Base-by-base conservation (phyloP, 139 green algal genomes). In the Protoeuglena noctilucae region DNA sequence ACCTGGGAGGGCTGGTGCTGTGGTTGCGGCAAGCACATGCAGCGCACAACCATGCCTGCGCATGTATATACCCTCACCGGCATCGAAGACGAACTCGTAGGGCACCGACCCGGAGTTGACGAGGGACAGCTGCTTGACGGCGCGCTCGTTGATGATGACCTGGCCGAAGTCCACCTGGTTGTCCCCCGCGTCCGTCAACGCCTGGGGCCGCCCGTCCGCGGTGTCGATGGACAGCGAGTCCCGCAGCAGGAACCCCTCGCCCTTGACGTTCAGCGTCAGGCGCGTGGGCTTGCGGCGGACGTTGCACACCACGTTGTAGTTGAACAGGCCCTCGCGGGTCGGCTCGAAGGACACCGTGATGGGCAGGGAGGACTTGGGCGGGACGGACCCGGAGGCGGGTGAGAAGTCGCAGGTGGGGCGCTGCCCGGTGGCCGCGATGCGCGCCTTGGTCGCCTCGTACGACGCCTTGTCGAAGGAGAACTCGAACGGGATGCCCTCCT, bases 131-230 rank as follows among this genome's bases (percentile, higher is more conserved):
- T 68, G 52, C 18, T 60, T 63, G 4, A 83, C 65, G 22, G 48
- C 51, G n/a, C 64, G 63, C 64, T 87, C 76, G 62, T 84, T 83
- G 31, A 87, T 67, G 18, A 87, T 59, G 22, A 89, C 78, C 68
- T 83, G 68, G 0, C 81, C 81, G 67, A 84, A 84, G 68, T 87
- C 79, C 7, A 87, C 16, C 0, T 40, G 49, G 62, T 89, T 89
- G 26, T 49, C 26, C 7, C 28, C 60, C 3, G 45, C 27, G 3
- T 67, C 53, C 24, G 65, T 62, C 40, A 86, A 62, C 40, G 68
- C 41, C 27, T 83, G 26, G 2, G 52, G 63, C 40, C 21, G 59
- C 21, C 72, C 68, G 55, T 80, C 68, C 9, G 66, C 41, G 18
- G 57, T 34, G 62, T 87, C 79, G 28, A 86, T 63, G 52, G 75